A percentile compares a stretch with the other conserved stretches of the same genome.
Conservation (phyloP, 2,329 filamentous ascomycete genomes). For the Sclerotinia trifoliorum region DNA sequence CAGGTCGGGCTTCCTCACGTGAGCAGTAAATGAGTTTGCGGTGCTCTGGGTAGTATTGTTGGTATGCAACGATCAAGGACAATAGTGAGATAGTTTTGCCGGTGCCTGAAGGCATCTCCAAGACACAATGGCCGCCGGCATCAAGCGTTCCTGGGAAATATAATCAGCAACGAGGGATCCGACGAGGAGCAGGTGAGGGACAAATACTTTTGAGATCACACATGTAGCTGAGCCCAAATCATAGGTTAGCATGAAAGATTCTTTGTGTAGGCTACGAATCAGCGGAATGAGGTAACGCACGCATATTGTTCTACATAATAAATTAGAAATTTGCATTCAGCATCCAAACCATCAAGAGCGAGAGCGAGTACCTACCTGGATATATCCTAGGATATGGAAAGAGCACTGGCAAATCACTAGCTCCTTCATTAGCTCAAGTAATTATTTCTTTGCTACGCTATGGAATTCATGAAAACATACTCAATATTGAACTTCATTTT, state of each 20-base stretch:
- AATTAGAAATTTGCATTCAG: conserved; percentile 27
- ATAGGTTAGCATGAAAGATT: conserved; percentile 24
- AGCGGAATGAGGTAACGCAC: conserved; percentile 39
- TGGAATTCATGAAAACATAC: conserved; percentile 43
- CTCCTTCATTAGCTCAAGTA: conserved; percentile 27
- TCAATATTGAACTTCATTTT: conserved; percentile 81
- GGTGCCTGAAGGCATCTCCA: conserved; percentile 98
- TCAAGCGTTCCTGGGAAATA: conserved; percentile 69
- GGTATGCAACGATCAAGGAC: conserved; percentile 94
- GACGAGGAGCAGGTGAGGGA: background rate
- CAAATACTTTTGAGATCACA: conserved; percentile 69
- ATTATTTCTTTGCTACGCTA: conserved; percentile 6
- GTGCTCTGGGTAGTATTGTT: conserved; percentile 88
- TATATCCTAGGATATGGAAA: conserved; percentile 76
- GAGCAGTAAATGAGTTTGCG: conserved; percentile 98
- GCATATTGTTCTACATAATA: conserved; percentile 67
- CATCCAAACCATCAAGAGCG: background rate
- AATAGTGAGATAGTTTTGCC: conserved; percentile 95
- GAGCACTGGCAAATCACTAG: conserved; percentile 64
- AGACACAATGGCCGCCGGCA: conserved; percentile 87
- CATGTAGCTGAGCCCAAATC: conserved; percentile 60
- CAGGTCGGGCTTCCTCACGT: conserved; percentile 48
- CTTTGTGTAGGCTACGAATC: too few relatives aligned
- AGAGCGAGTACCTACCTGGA: conserved; percentile 45
- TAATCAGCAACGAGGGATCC: conserved; percentile 25